Evolutionary conservation across 177 flowering plant genomes (phyloP).

Genomic region (Vitis hybrid): DNA sequence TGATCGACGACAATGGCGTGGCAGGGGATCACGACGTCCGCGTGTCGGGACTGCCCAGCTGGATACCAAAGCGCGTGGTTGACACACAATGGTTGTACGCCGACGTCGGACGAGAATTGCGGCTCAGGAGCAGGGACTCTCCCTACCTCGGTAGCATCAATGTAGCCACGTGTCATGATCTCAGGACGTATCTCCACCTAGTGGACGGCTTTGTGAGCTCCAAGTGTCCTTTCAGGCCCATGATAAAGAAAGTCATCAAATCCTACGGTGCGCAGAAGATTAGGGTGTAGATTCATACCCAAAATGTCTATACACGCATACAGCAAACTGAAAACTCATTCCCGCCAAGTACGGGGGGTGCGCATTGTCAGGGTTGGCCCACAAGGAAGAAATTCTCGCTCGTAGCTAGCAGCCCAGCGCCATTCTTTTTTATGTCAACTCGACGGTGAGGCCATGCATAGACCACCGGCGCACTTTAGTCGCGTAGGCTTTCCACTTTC

Average conservation of each 20-base stretch:
- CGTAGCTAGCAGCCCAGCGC: too few species aligned
- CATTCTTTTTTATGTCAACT: too few species aligned
- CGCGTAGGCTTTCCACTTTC: too few species aligned
- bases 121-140: slow-evolving; percentile 49
- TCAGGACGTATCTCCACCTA: slow-evolving; percentile 66
- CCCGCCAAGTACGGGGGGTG: too few species aligned
- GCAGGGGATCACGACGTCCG: not conserved
- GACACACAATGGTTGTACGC: slow-evolving; percentile 58
- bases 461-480: too few species aligned
- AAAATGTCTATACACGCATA: too few species aligned
- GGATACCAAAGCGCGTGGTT: slow-evolving; percentile 48
- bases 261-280: not conserved
- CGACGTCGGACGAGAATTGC: slow-evolving; percentile 75
- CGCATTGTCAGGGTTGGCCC: too few species aligned
- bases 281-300: too few species aligned
- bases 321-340: too few species aligned
- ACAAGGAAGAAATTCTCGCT: too few species aligned
- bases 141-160: slow-evolving; percentile 35
- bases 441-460: too few species aligned
- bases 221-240: slow-evolving; percentile 27
- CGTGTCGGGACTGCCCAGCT: slow-evolving; percentile 26
- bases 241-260: slow-evolving; percentile 2
- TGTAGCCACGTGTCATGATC: slow-evolving; percentile 74
- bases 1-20: slow-evolving; percentile 30
- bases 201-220: slow-evolving; percentile 53